Evolutionary conservation across 768 basidiomycete genomes (phyloP).

Genomic region (Boletus eberwhitei): DNA sequence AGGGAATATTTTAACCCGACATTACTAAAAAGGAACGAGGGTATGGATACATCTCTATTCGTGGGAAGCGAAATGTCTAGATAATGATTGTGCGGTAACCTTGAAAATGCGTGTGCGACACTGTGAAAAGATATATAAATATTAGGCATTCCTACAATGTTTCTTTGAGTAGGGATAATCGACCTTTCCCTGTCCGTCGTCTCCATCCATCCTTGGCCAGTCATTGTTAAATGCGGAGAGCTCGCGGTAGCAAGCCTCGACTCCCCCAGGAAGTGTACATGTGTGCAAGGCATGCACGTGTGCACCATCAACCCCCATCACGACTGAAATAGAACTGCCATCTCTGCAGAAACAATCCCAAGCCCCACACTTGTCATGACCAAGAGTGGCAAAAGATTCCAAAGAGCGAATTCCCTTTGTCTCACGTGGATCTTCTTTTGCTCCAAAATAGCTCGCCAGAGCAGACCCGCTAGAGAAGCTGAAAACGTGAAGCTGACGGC

Average conservation of each 20-base stretch:
- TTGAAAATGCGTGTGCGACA: background rate
- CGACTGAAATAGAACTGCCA: slow-evolving; percentile 48
- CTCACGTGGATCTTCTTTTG: slow-evolving; percentile 68
- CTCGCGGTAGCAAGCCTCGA: background rate
- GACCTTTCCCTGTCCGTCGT: too few species aligned
- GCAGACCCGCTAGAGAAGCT: slow-evolving; percentile 81
- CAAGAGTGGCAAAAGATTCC: slow-evolving; percentile 67
- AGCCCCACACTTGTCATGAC: slow-evolving; percentile 66
- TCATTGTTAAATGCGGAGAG: background rate
- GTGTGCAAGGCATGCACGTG: too few species aligned
- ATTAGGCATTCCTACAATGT: too few species aligned
- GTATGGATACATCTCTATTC: slow-evolving; percentile 9
- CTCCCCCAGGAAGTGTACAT: background rate
- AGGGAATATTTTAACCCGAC: background rate
- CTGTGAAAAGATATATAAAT: background rate
- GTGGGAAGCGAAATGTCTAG: background rate
- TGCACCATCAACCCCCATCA: background rate
- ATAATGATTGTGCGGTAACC: background rate
- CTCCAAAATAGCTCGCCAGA: slow-evolving; percentile 73
- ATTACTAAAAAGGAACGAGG: background rate
- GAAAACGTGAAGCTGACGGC: slow-evolving; percentile 89
- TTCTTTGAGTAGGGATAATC: background rate
- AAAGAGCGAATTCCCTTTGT: slow-evolving; percentile 62
- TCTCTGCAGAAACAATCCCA: slow-evolving; percentile 72
- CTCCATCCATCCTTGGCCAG: background rate